Base-by-base conservation (phyloP, 768 basidiomycete genomes). In the Pleurotus tuoliensis region DNA sequence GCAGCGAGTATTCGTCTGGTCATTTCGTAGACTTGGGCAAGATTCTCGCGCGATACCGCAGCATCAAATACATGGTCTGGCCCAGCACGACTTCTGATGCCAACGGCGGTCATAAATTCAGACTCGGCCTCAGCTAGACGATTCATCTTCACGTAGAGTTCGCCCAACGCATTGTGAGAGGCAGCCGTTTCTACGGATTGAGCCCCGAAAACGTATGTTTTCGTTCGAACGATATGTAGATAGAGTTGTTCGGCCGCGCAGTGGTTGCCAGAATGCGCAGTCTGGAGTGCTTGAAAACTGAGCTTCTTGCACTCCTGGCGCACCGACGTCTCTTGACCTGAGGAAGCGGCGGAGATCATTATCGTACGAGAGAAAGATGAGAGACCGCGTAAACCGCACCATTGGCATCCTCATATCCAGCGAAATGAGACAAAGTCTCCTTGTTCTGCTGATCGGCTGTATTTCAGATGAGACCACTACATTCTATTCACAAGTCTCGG, bases 101-200 rank as follows among this genome's bases (percentile, higher is more conserved):
- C 62, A 55, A 73, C 64, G 12, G 75, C 73, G 55, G 68, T 66
- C 30, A 61, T 62, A 8, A 76, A 62, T 52, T 73, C 66, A 4
- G 62, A 64, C 60, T 76, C 73, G 1, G 76, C 74, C 3, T 75
- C 70, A 47, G 67, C 69, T 12, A 73, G 60, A 30, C 64, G 68
- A 30, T 61, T 66, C 64, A 70, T 67, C 44, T 65, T 64, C 20
- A 71, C 64, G 55, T 74, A 72, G 3, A 71, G 56, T 55, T 75
- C 72, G 27, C 63, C 75, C 1, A 77, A 62, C 16, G 64, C 64
- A 54, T 76, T 71, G 52, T 64, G 67, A 16, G 67, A 64, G 34
- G 72, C 30, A 12, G 54, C 72, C 13, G 67, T 67, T 2, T 62
- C 55, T 15, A 60, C 16, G 16, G 62, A 3, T 7, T 69, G 55